Evolutionary conservation across 495 filamentous ascomycete species (phyloP).

Genomic region (Collariella sp.): DNA sequence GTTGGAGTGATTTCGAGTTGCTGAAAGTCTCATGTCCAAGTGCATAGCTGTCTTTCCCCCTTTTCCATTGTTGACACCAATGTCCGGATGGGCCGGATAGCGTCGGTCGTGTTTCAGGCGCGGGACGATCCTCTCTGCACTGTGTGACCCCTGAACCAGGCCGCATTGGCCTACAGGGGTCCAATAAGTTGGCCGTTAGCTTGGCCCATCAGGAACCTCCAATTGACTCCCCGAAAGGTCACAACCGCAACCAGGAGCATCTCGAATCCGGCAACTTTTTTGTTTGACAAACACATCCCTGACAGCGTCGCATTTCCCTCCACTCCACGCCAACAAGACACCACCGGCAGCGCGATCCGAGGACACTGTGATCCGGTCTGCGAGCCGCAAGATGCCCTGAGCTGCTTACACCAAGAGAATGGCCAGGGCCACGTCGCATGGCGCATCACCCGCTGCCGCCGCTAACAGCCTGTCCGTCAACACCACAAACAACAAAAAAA

Average conservation of each 20-base stretch:
- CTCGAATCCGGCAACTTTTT: background rate
- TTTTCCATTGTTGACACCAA: background rate
- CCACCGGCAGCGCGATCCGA: background rate
- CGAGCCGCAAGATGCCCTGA: constrained; percentile 29
- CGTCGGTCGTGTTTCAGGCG: background rate
- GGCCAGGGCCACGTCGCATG: constrained; percentile 37
- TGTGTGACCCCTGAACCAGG: background rate
- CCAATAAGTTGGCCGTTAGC: background rate
- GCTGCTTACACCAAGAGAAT: constrained; percentile 24
- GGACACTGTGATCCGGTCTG: background rate
- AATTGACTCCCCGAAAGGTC: background rate
- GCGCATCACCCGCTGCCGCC: constrained; percentile 19
- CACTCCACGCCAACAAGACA: background rate
- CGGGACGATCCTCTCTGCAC: background rate
- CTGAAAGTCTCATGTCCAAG: background rate
- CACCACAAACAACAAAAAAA: too few species aligned
- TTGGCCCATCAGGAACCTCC: background rate
- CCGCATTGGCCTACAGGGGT: constrained; percentile 3
- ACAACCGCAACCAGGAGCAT: background rate
- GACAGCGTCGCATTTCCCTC: background rate
- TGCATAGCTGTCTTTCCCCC: too few species aligned
- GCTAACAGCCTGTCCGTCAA: too few species aligned
- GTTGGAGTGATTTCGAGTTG: background rate
- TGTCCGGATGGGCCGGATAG: background rate
- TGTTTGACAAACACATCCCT: background rate